These are phyloP conservation scores for Aureobasidium mangrovei DNA, from an alignment of 2,329 filamentous ascomycete genomes.

Conservation along the genomic window DNA sequence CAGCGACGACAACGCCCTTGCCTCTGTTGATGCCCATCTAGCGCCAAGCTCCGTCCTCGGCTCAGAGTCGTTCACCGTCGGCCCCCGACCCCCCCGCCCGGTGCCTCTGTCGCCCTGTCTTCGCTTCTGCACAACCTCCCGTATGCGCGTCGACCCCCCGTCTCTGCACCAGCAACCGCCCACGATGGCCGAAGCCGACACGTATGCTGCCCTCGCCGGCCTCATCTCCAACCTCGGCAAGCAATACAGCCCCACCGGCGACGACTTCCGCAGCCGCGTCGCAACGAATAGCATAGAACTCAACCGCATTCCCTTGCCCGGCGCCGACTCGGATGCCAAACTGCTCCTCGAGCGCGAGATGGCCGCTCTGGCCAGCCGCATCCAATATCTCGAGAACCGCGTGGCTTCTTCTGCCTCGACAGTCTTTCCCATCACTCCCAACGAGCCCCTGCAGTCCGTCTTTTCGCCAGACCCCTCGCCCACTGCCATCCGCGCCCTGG, in stretches of 20 bases:
- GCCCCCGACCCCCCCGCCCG: neutral
- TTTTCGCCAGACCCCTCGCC: conserved; percentile 49
- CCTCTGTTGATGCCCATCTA: neutral
- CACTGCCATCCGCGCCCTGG: conserved; percentile 23
- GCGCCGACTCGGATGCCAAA: conserved; percentile 67
- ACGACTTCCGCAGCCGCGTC: conserved; percentile 37
- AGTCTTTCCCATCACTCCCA: conserved; percentile 68
- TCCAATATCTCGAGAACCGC: conserved; percentile 75
- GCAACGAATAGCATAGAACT: conserved; percentile 43
- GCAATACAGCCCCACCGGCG: conserved; percentile 35
- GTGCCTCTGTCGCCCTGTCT: neutral
- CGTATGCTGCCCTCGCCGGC: conserved; percentile 29
- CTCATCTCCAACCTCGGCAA: conserved; percentile 40
- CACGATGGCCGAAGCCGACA: conserved; percentile 29
- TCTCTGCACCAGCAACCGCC: conserved; percentile 1
- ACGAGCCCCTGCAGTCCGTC: conserved; percentile 51
- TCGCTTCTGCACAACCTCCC: neutral
- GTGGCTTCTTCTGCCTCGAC: conserved; percentile 39
- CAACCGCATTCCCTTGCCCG: conserved; percentile 62
- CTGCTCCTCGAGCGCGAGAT: conserved; percentile 74
- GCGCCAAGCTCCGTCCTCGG: neutral
- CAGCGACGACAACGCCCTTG: neutral
- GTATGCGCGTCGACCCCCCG: conserved; percentile 9
- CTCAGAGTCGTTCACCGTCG: neutral
- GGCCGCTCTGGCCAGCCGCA: conserved; percentile 63